Evolutionary conservation across 805 yeast genomes (phyloP), one percentile per base, ranked within the genome.

Genomic region (Candida palmyrensis): DNA sequence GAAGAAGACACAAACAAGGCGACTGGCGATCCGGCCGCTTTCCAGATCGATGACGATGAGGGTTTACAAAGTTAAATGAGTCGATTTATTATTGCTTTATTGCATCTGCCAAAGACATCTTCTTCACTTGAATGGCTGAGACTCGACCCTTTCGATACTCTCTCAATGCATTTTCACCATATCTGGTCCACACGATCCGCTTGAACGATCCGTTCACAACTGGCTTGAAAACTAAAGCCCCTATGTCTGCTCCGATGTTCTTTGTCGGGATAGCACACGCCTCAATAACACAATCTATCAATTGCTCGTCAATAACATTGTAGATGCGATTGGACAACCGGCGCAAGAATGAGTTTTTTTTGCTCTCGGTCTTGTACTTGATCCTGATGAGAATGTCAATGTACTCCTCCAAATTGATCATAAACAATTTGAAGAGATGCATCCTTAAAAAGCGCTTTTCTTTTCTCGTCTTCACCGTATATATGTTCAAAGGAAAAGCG

Each of bases 331-430:
- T 39, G 20, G 49, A 40, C 18, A 58, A 37, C 19, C 40, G 45
- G 29, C 48, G 46, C 44, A 58, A 49, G 36, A 64, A 65, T 13
- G 40, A 38, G 14, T 45, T 43, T 40, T 53, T 47, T 8, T 52
- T 51, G 19, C 41, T 38, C 22, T 60, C 51, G 43, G 55, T 53
- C 27, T 47, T 43, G 42, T 66, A 62, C 40, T 62, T 66, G 42
- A 63, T 49, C 14, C 62, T 40, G 30, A 50, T 48, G 30, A 66
- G 51, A 1, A 57, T 56, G 22, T 64, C 68, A 16, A 63, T 48
- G 38, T 58, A 66, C 24, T 61, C 66, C 17, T 52, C 60, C 36
- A 62, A 40, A 43, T 66, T 66, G 28, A 59, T 52, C 39, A 62
- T 37, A 31, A 64, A 53, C 18, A 65, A 37, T 40, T 62, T 62